Base-by-base conservation (phyloP, 345 rosid genomes). In the Sonneratia alba region DNA sequence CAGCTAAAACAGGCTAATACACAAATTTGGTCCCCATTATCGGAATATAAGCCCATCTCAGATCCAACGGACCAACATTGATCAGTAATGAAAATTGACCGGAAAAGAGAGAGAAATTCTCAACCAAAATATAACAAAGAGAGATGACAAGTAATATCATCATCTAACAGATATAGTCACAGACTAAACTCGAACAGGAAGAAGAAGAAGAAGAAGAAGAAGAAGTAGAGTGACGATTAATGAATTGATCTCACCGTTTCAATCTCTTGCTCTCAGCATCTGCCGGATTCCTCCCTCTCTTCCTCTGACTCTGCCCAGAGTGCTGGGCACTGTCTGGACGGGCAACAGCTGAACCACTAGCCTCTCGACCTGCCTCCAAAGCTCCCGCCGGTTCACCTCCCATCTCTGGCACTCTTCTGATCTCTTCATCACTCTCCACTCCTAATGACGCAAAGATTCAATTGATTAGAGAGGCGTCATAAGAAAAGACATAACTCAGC, bases 371-470 rank as follows among this genome's bases (percentile, higher is more conserved):
- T 2, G 88, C 76, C 6, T 78, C 80, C 12, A 87, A 84, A 21
- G 84, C 76, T 19, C 87, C 90, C 0, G 77, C 79, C 9, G 75
- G 84, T 70, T 88, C 96, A 3, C 87, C 94, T 11, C 94, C 85
- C 72, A 96, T 77, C 80, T 92, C 97, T 56, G 99, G 98, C 49
- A 91, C 98, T 81, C 96, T 86, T 63, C 98, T 82, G 76, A 89
- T 91, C 88, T 96, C 99, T 78, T 96, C 98, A 67, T 96, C 99
- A 51, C 99, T 96, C 79, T 96, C 98, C 75, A 96, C 72, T 11
- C 96, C 99, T 95, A 66, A 16, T 63, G 36, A 18, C 66, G 47
- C 6, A 13, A 38, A 10, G 13, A 45, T 21, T 9, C 43, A 48
- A 3, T 34, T 45, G 38, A 10, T 27, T 11, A 62, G 27, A 62